phyloP scores from a whole-genome alignment of 176 grass and related monocot species.

The Triticum turgidum region DNA sequence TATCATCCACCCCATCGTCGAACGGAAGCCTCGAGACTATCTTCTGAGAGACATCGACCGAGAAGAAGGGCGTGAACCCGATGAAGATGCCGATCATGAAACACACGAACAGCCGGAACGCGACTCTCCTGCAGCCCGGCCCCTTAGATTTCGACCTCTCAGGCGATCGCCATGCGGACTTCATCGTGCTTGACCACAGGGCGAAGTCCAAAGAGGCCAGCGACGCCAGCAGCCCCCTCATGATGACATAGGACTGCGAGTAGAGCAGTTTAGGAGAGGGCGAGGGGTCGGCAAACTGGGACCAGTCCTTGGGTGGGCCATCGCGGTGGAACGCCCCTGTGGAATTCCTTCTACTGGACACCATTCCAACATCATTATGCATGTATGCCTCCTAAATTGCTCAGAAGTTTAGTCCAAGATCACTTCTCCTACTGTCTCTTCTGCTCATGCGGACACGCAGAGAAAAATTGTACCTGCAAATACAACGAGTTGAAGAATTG shows the following conservation, averaged over 20 bases:
- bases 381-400: conserved; percentile 31
- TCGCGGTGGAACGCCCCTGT: conserved; percentile 49
- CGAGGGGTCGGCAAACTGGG: conserved; percentile 56
- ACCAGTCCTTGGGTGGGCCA: conserved; percentile 52
- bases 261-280: conserved; percentile 71
- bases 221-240: conserved; percentile 58
- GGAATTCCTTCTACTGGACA: conserved; percentile 63
- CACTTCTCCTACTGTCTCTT: neutral
- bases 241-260: conserved; percentile 65
- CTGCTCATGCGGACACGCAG: neutral
- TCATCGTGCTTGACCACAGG: conserved; percentile 43
- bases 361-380: conserved; percentile 57
- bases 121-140: conserved; percentile 55
- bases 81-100: conserved; percentile 79
- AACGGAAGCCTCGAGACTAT: conserved; percentile 52
- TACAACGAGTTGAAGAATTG: neutral
- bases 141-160: conserved; percentile 69
- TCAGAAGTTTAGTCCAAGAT: conserved; percentile 26
- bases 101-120: conserved; percentile 51
- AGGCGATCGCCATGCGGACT: conserved; percentile 44
- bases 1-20: conserved; percentile 39
- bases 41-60: conserved; percentile 63
- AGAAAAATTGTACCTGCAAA: conserved; percentile 37
- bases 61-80: conserved; percentile 74
- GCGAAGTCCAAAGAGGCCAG: conserved; percentile 49